These are phyloP conservation scores for Neurospora hispaniola DNA, from an alignment of 495 filamentous ascomycete species.

Conservation along the genomic window DNA sequence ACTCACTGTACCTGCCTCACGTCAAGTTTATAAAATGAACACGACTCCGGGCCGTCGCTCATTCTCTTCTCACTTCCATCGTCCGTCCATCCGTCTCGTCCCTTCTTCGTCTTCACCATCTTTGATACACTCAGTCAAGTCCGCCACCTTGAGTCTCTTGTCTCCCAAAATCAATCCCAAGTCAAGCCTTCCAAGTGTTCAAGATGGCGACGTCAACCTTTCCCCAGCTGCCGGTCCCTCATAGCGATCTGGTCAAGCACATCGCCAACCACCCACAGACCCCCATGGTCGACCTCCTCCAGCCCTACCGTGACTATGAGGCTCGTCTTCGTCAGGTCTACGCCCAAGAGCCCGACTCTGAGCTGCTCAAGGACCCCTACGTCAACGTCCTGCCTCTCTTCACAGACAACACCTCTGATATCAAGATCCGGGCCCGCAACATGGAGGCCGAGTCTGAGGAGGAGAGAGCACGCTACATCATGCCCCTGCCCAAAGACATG, in stretches of 20 bases:
- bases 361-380: slow-evolving; percentile 44
- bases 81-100: background rate
- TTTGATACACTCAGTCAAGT: background rate
- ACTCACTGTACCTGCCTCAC: background rate
- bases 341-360: slow-evolving; percentile 55
- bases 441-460: slow-evolving; percentile 46
- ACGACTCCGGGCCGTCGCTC: background rate
- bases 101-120: background rate
- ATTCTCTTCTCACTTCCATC: background rate
- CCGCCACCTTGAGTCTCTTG: background rate
- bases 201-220: slow-evolving; percentile 26
- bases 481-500: slow-evolving; percentile 48
- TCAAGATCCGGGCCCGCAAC: slow-evolving; percentile 55
- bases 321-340: slow-evolving; percentile 56
- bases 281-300: slow-evolving; percentile 46
- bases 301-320: slow-evolving; percentile 62
- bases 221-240: slow-evolving; percentile 34
- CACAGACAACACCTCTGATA: slow-evolving; percentile 38
- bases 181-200: background rate
- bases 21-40: background rate
- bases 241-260: slow-evolving; percentile 33
- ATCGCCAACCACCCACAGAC: slow-evolving; percentile 39
- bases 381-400: slow-evolving; percentile 66
- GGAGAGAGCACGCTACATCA: slow-evolving; percentile 56
- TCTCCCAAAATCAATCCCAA: background rate